Conservation (phyloP, 768 basidiomycete genomes). For the Daedalea quercina region DNA sequence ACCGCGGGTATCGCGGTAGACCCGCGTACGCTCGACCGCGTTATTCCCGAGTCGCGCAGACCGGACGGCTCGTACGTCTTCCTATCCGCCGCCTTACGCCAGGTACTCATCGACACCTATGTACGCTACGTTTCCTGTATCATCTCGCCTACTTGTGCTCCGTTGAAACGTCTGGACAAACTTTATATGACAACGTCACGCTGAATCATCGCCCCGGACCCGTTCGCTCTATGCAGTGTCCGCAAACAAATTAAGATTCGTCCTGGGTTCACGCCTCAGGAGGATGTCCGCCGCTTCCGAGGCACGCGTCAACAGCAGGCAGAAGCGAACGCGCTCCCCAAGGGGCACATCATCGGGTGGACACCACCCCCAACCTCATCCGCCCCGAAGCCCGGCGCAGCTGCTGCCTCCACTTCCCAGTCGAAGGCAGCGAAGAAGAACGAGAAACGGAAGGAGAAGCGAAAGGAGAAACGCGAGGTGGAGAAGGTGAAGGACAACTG, state of each 20-base stretch:
- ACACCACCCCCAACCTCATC: slow-evolving; percentile 40
- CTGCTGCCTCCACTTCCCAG: slow-evolving; percentile 23
- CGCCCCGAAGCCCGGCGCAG: slow-evolving; percentile 19
- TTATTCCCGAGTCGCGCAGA: slow-evolving; percentile 79
- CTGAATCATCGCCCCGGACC: not conserved
- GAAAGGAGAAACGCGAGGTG: slow-evolving; percentile 41
- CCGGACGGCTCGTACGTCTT: slow-evolving; percentile 76
- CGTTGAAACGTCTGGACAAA: too few species aligned
- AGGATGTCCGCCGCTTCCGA: slow-evolving; percentile 85
- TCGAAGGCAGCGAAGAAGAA: slow-evolving; percentile 63
- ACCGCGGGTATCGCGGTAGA: slow-evolving; percentile 78
- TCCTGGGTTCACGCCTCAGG: slow-evolving; percentile 91
- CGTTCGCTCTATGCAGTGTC: slow-evolving; percentile 38
- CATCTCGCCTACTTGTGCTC: not conserved
- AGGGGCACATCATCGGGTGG: slow-evolving; percentile 84
- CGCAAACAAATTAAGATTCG: slow-evolving; percentile 87
- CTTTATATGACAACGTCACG: too few species aligned
- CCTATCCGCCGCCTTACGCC: not conserved
- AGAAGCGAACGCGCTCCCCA: slow-evolving; percentile 57
- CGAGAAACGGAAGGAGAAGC: slow-evolving; percentile 73
- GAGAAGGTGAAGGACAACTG: slow-evolving; percentile 65
- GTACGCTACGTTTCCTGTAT: not conserved
- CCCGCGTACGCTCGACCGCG: slow-evolving; percentile 79
- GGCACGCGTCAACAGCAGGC: slow-evolving; percentile 68
- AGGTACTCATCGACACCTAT: not conserved